These are phyloP conservation scores for Phytophthora macrochlamydospora DNA, from an alignment of 352 stramenopile genomes.

Conservation along the genomic window DNA sequence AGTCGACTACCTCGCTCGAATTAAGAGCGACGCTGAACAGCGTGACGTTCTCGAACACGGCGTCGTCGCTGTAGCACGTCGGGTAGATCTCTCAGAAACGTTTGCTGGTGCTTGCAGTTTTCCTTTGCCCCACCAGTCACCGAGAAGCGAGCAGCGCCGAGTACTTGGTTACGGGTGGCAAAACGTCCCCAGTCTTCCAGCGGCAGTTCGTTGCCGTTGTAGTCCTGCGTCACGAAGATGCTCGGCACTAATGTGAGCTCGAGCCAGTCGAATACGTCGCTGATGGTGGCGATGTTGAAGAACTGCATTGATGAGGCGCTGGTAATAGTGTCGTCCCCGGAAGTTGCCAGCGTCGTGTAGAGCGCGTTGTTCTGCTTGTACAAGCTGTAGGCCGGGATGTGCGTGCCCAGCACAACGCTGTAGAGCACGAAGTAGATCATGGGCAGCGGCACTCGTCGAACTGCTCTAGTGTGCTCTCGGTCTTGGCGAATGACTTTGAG, in stretches of 20 bases:
- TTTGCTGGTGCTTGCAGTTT: constrained; percentile 6
- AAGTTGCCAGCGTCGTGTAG: constrained; percentile 36
- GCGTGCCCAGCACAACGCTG: constrained; percentile 53
- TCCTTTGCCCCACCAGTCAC: not conserved
- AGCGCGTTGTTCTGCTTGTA: constrained; percentile 43
- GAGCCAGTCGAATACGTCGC: constrained; percentile 44
- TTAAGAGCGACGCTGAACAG: constrained; percentile 28
- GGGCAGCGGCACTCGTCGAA: constrained; percentile 39
- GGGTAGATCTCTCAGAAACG: constrained; percentile 30
- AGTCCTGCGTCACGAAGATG: constrained; percentile 42
- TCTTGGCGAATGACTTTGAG: constrained; percentile 27
- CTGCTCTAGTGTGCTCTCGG: constrained; percentile 29
- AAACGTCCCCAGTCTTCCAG: not conserved
- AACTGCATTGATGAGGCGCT: constrained; percentile 39
- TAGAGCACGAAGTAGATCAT: constrained; percentile 49
- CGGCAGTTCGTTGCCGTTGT: constrained; percentile 34
- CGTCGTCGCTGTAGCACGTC: constrained; percentile 23
- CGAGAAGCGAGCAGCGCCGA: constrained; percentile 27
- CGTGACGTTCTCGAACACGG: not conserved
- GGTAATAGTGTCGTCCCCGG: constrained; percentile 46
- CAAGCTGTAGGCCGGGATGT: constrained; percentile 42
- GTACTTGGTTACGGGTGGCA: constrained; percentile 11
- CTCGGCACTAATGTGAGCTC: constrained; percentile 35
- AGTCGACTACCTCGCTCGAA: constrained; percentile 2
- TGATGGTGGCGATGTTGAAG: constrained; percentile 28